Evolutionary conservation across 768 basidiomycete genomes (phyloP).

Genomic region (Coprinopsis marcescibilis): DNA sequence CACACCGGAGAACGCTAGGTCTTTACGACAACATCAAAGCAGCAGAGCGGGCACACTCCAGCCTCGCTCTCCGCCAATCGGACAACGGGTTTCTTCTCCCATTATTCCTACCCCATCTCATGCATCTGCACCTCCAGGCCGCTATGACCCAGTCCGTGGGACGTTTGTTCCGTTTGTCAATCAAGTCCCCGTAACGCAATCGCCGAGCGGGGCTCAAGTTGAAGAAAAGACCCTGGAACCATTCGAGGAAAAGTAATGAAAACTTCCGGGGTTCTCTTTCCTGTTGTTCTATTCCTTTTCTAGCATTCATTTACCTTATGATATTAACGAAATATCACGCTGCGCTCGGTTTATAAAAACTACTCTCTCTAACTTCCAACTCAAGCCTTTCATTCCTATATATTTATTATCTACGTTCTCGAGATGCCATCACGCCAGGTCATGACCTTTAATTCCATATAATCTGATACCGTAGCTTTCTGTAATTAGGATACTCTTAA

Average conservation of each 20-base stretch:
- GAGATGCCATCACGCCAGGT: conserved; percentile 3
- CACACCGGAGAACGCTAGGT: not conserved
- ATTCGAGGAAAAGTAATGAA: not conserved
- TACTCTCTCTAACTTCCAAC: not conserved
- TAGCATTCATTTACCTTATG: conserved; percentile 18
- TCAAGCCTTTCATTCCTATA: not conserved
- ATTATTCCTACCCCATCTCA: conserved; percentile 18
- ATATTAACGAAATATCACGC: conserved; percentile 20
- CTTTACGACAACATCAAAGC: not conserved
- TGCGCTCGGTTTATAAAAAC: not conserved
- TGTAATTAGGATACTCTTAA: too few relatives aligned
- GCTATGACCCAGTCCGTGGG: conserved; percentile 50
- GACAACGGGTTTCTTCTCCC: too few relatives aligned
- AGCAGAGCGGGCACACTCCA: conserved; percentile 12
- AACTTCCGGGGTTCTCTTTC: conserved; percentile 3
- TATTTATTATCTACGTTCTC: not conserved
- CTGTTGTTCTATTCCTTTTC: conserved; percentile 6
- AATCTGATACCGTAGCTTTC: too few relatives aligned
- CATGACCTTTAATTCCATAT: too few relatives aligned
- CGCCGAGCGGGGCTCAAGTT: not conserved
- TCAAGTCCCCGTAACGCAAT: not conserved
- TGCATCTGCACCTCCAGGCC: conserved; percentile 31
- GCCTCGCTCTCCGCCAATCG: conserved; percentile 14
- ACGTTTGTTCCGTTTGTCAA: conserved; percentile 31
- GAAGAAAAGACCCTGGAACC: not conserved